Percentiles rank a stretch among this genome's conserved stretches.
Conservation (phyloP, 306 rosid genomes). For the Citrullus amarus region DNA sequence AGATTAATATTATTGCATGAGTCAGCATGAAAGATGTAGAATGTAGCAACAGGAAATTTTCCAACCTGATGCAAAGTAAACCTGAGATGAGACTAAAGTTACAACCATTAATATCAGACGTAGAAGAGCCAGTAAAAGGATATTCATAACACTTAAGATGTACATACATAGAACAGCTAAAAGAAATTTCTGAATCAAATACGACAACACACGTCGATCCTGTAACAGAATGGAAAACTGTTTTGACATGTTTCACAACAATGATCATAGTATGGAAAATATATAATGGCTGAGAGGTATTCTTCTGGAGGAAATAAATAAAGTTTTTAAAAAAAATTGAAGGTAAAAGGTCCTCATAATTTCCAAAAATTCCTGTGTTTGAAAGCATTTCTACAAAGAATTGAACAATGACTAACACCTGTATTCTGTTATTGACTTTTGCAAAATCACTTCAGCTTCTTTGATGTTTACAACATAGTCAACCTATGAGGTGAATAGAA, state of each 20-base stretch:
- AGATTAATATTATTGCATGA: conserved; percentile 12
- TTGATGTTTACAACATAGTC: conserved; percentile 67
- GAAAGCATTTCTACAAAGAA: background rate
- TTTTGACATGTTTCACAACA: too few relatives aligned
- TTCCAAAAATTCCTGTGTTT: background rate
- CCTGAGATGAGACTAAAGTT: background rate
- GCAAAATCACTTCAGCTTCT: conserved; percentile 75
- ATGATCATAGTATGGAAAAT: background rate
- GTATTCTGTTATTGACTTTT: conserved; percentile 53
- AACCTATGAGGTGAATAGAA: conserved; percentile 32
- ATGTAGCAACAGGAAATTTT: background rate
- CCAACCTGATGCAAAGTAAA: background rate
- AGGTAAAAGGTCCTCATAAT: background rate
- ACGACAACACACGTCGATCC: background rate
- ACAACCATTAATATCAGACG: background rate
- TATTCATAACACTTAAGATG: background rate
- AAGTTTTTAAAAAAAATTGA: too few relatives aligned
- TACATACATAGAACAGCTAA: background rate
- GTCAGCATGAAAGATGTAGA: too few relatives aligned
- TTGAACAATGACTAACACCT: conserved; percentile 31
- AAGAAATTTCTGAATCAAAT: background rate
- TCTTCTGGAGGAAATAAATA: background rate
- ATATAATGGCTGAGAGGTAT: background rate
- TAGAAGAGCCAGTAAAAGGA: background rate
- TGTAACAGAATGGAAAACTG: too few relatives aligned